Percentiles rank a stretch among this genome's conserved stretches.
Evolutionary conservation across 805 yeast genomes (phyloP).

Genomic region (Yamadazyma ubonensis): DNA sequence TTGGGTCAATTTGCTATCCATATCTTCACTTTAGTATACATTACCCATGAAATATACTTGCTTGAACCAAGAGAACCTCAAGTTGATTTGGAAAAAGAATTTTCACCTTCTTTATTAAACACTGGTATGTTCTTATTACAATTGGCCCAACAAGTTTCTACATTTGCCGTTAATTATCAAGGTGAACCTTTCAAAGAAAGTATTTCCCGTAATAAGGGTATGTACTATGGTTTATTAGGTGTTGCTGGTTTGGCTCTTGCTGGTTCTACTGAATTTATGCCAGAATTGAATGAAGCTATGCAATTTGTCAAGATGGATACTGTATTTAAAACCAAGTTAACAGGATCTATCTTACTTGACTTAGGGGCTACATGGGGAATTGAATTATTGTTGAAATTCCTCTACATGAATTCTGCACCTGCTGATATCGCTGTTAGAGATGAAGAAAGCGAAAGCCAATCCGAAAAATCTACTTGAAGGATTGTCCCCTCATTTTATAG

Average conservation of each 20-base stretch:
- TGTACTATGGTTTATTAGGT: constrained; percentile 93
- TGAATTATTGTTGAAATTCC: constrained; percentile 76
- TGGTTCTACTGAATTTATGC: constrained; percentile 92
- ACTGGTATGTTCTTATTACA: constrained; percentile 95
- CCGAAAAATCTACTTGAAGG: neutral
- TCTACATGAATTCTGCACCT: constrained; percentile 88
- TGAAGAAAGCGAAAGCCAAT: constrained; percentile 10
- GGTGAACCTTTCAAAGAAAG: constrained; percentile 96
- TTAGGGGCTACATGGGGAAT: constrained; percentile 72
- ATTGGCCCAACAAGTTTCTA: constrained; percentile 93
- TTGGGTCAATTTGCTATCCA: constrained; percentile 96
- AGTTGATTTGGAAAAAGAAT: constrained; percentile 84
- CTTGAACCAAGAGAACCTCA: constrained; percentile 92
- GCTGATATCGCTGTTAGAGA: constrained; percentile 77
- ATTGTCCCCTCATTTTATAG: no score
- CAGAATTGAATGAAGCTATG: constrained; percentile 91
- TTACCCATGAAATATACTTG: constrained; percentile 78
- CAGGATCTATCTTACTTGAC: constrained; percentile 71
- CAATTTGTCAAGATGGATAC: constrained; percentile 83
- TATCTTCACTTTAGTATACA: constrained; percentile 74
- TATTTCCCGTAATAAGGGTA: constrained; percentile 86
- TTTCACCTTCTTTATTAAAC: constrained; percentile 85
- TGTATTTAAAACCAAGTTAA: constrained; percentile 73
- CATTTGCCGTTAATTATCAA: constrained; percentile 96
- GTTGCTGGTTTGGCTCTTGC: constrained; percentile 85